Conservation (phyloP, 306 rosid genomes). For the Rosa chinensis region DNA sequence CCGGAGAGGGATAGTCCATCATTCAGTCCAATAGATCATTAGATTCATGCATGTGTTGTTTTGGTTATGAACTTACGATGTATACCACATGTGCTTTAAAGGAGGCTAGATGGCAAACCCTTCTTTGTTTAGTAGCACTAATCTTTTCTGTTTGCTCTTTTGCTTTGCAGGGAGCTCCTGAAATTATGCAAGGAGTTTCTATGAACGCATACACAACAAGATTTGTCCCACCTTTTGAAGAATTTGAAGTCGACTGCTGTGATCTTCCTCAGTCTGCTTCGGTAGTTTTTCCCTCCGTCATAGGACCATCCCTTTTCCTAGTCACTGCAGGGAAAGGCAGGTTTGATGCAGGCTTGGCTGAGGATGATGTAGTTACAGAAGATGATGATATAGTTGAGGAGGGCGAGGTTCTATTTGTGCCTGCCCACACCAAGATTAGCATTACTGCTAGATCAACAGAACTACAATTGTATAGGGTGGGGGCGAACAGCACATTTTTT, state of each 20-base stretch:
- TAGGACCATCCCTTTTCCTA: slow-evolving; percentile 43
- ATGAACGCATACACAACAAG: slow-evolving; percentile 34
- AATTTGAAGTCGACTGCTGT: slow-evolving; percentile 41
- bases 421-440: slow-evolving; percentile 32
- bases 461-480: slow-evolving; percentile 40
- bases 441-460: slow-evolving; percentile 25
- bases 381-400: slow-evolving; percentile 28
- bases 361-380: slow-evolving; percentile 11
- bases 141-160: not conserved
- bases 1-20: not conserved
- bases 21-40: not conserved
- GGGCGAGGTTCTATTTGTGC: slow-evolving; percentile 41
- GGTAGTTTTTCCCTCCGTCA: slow-evolving; percentile 32
- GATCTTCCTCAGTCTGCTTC: slow-evolving; percentile 34
- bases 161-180: slow-evolving; percentile 40
- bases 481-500: slow-evolving; percentile 40
- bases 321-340: slow-evolving; percentile 36
- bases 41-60: not conserved
- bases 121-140: not conserved
- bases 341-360: slow-evolving; percentile 13
- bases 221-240: slow-evolving; percentile 39
- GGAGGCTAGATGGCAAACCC: not conserved
- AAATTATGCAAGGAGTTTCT: slow-evolving; percentile 35
- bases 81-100: not conserved
- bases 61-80: not conserved